phyloP scores from a whole-genome alignment of 305 asterid genomes.

The Salvia sclarea region DNA sequence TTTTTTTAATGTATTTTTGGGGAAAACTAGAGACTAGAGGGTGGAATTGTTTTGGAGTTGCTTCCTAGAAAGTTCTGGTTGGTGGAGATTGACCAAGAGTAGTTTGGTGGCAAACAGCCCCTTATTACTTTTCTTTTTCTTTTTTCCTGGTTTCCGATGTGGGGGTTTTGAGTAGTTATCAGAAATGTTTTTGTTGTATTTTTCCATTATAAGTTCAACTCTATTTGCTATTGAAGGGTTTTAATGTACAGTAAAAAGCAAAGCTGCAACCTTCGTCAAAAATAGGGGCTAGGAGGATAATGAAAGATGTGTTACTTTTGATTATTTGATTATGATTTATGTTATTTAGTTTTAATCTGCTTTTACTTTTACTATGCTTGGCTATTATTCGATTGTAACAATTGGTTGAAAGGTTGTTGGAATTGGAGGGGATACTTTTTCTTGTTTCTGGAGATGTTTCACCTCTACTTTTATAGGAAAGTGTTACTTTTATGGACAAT shows the following conservation, averaged over 20 bases:
- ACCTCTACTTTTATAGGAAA: constrained; percentile 6
- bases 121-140: background rate
- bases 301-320: constrained; percentile 17
- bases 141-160: background rate
- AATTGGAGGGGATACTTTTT: background rate
- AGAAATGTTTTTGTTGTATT: background rate
- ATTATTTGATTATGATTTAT: background rate
- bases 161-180: constrained; percentile 17
- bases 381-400: background rate
- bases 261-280: constrained; percentile 17
- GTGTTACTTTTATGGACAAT: background rate
- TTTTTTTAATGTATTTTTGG: background rate
- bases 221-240: constrained; percentile 9
- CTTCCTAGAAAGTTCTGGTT: constrained; percentile 32
- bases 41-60: background rate
- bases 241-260: background rate
- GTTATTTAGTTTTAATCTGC: constrained; percentile 4
- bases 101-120: constrained; percentile 18
- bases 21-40: too few relatives aligned
- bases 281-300: constrained; percentile 4
- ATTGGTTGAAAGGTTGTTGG: background rate
- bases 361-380: background rate
- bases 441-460: background rate
- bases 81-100: constrained; percentile 29
- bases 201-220: constrained; percentile 20